Percentiles rank a stretch among this genome's conserved stretches.
phyloP scores from a whole-genome alignment of 139 green algal species.

The Ettlia oleoabundans region DNA sequence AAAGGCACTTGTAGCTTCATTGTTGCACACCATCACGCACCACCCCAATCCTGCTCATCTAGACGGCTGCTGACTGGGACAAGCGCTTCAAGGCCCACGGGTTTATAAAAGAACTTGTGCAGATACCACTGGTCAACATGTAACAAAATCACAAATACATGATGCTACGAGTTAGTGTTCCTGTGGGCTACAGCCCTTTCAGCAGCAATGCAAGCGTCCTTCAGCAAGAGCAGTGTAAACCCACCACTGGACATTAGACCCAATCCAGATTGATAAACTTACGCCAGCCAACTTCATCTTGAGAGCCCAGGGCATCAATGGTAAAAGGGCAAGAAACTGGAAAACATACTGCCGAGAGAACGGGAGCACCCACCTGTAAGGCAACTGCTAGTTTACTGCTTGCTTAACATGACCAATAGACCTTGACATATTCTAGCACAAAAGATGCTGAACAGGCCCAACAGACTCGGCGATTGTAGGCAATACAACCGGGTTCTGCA shows the following conservation, averaged over 20 bases:
- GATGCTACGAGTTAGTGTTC: background rate
- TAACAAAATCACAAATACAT: background rate
- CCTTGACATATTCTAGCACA: background rate
- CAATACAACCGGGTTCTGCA: too few relatives aligned
- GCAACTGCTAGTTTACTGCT: background rate
- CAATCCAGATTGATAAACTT: background rate
- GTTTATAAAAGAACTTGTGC: slow-evolving; percentile 24
- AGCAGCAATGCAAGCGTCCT: background rate
- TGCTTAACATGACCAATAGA: too few relatives aligned
- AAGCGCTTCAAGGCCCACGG: slow-evolving; percentile 21
- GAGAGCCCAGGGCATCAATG: slow-evolving; percentile 30
- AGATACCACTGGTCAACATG: background rate
- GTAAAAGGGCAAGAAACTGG: slow-evolving; percentile 14
- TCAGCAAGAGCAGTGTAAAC: too few relatives aligned
- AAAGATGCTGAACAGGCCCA: background rate
- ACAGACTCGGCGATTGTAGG: too few relatives aligned
- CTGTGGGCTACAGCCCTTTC: too few relatives aligned
- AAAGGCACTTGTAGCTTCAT: too few relatives aligned
- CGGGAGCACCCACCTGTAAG: slow-evolving; percentile 38
- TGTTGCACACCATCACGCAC: too few relatives aligned
- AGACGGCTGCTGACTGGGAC: background rate
- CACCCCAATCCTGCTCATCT: background rate
- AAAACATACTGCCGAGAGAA: slow-evolving; percentile 45
- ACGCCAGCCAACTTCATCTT: slow-evolving; percentile 23
- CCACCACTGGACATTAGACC: too few relatives aligned